These are phyloP conservation scores for Trichoderma virens DNA, from an alignment of 495 filamentous ascomycete genomes.

Conservation along the genomic window DNA sequence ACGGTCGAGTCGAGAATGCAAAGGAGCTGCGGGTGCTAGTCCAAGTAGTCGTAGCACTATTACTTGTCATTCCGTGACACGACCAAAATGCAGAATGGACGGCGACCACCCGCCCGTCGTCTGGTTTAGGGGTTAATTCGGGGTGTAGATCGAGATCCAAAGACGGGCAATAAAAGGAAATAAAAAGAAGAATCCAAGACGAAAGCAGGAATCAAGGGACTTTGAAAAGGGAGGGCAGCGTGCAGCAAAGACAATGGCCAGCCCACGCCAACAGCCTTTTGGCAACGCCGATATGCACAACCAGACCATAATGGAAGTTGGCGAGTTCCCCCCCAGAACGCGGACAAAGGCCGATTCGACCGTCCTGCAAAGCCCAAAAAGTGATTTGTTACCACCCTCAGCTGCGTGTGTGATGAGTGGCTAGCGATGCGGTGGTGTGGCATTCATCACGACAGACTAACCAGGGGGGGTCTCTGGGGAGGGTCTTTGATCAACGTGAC, in stretches of 20 bases:
- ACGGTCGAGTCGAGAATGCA: not conserved
- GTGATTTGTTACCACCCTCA: not conserved
- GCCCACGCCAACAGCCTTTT: too few relatives aligned
- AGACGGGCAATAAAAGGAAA: not conserved
- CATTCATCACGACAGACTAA: not conserved
- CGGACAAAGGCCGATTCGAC: too few relatives aligned
- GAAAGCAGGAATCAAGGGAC: not conserved
- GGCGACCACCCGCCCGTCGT: not conserved
- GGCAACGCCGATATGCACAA: not conserved
- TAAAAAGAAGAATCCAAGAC: not conserved
- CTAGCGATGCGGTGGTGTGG: not conserved
- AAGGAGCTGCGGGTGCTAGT: not conserved
- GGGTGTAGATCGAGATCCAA: not conserved
- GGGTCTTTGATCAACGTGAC: not conserved
- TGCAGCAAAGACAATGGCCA: not conserved
- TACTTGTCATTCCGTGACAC: not conserved
- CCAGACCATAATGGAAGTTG: not conserved
- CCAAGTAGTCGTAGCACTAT: not conserved
- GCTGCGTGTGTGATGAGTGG: not conserved
- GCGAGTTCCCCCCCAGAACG: not conserved
- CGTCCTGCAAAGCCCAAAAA: too few relatives aligned
- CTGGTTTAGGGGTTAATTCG: not conserved
- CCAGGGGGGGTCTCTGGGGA: not conserved
- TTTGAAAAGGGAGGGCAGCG: too few relatives aligned
- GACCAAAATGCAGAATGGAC: not conserved